Conservation (phyloP, 352 stramenopile species). For the Phytophthora colocasiae region DNA sequence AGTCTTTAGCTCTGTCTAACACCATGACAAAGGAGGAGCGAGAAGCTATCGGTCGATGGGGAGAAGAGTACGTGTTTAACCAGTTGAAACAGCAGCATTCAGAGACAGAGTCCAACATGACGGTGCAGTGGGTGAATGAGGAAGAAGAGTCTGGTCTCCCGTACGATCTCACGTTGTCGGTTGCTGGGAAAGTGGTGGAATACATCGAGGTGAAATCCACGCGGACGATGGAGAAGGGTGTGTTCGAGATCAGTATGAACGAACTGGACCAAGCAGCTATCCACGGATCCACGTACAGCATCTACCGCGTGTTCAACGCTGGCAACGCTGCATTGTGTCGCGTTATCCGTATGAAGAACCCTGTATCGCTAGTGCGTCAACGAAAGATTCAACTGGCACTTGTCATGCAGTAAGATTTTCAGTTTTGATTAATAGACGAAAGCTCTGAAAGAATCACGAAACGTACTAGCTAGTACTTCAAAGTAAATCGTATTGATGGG, state of each 20-base stretch:
- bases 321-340: slow-evolving; percentile 72
- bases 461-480: no score
- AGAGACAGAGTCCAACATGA: slow-evolving; percentile 43
- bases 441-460: no score
- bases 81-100: slow-evolving; percentile 63
- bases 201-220: slow-evolving; percentile 90
- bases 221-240: slow-evolving; percentile 85
- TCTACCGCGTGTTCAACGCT: slow-evolving; percentile 89
- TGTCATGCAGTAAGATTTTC: slow-evolving; percentile 69
- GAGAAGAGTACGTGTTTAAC: slow-evolving; percentile 85
- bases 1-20: slow-evolving; percentile 47
- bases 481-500: no score
- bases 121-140: slow-evolving; percentile 81
- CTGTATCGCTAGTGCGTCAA: slow-evolving; percentile 78
- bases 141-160: slow-evolving; percentile 81
- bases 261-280: slow-evolving; percentile 84
- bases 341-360: slow-evolving; percentile 88
- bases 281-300: slow-evolving; percentile 80
- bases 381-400: slow-evolving; percentile 84
- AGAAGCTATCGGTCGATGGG: slow-evolving; percentile 81
- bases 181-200: slow-evolving; percentile 60
- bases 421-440: slow-evolving; percentile 11
- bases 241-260: slow-evolving; percentile 92
- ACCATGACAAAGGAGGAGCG: slow-evolving; percentile 80
- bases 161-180: slow-evolving; percentile 80